Evolutionary conservation across 768 basidiomycete genomes (phyloP), one percentile per base, ranked within the genome.

Genomic region (Hydnomerulius pinastri): DNA sequence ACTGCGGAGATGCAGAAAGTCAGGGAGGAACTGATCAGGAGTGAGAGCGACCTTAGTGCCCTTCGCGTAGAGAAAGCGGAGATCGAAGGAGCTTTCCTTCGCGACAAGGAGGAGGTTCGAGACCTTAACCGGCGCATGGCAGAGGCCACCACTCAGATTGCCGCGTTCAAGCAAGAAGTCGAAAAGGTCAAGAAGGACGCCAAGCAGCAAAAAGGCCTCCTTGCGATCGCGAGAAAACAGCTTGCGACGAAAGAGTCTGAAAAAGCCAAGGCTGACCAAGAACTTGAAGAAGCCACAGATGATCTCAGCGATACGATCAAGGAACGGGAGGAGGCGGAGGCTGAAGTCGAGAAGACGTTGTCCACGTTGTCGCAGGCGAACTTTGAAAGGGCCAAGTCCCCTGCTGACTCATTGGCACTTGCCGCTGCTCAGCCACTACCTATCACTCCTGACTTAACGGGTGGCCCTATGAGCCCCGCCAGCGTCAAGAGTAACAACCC

Each of bases 171-270:
- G 67, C 73, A 71, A 10, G 85, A 90, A 53, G 73, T 93, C 18
- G 97, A 98, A 68, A 94, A 90, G 72, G 67, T 80, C 33, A 94
- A 85, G 75, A 98, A 91, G 71, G 95, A 98, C 44, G 92, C 90
- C 2, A 88, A 96, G 67, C 92, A 97, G 64, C 95, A 98, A 73
- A 98, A 92, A 67, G 97, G 97, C 9, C 77, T 96, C 55, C 77
- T 96, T 20, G 94, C 94, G 4, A 96, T 98, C 65, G 90, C 92
- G 5, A 87, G 87, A 74, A 98, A 99, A 68, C 97, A 98, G 72
- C 74, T 98, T 23, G 80, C 80, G 21, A 82, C 88, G 4, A 87
- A 91, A 54, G 96, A 98, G 66, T 74, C 78, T 0, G 90, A 91
- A 60, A 82, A 79, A 48, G 80, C 78, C 12, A 89, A 82, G 66